phyloP scores from a whole-genome alignment of 805 yeast genomes.

The Metschnikowia reukaufii region DNA sequence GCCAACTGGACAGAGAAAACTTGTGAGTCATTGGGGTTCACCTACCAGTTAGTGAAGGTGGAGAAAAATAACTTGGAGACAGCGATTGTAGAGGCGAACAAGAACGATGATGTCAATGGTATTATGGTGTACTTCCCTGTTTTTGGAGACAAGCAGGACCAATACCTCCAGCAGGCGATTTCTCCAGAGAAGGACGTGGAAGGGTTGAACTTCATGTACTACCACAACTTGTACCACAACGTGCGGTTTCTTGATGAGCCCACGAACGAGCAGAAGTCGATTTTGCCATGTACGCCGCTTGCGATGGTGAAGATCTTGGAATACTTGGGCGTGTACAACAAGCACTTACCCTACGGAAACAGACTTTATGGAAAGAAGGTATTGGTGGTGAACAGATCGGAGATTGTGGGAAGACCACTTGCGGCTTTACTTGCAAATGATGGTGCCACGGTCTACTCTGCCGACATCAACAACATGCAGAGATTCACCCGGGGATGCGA shows the following conservation, averaged over 20 bases:
- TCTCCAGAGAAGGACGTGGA: conserved; percentile 93
- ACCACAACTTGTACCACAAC: conserved; percentile 94
- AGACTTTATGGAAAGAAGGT: conserved; percentile 90
- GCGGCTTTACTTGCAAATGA: conserved; percentile 96
- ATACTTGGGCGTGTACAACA: conserved; percentile 83
- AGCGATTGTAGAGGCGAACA: conserved; percentile 77
- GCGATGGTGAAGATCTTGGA: conserved; percentile 94
- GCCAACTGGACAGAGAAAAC: conserved; percentile 97
- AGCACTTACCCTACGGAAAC: conserved; percentile 81
- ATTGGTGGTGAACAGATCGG: conserved; percentile 89
- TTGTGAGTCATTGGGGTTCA: conserved; percentile 79
- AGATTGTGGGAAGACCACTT: conserved; percentile 95
- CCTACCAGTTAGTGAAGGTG: conserved; percentile 72
- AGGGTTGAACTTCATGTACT: conserved; percentile 86
- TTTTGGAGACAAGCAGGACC: conserved; percentile 92
- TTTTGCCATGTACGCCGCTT: conserved; percentile 94
- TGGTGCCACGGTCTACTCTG: conserved; percentile 95
- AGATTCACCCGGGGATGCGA: conserved; percentile 94
- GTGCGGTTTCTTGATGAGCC: conserved; percentile 76
- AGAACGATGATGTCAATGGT: conserved; percentile 75
- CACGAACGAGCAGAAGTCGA: conserved; percentile 68
- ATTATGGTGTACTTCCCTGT: conserved; percentile 98
- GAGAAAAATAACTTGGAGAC: conserved; percentile 84
- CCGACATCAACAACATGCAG: conserved; percentile 83
- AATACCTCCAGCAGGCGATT: conserved; percentile 90